phyloP scores from a whole-genome alignment of 495 filamentous ascomycete species.

The Saxophila tyrrhenica region DNA sequence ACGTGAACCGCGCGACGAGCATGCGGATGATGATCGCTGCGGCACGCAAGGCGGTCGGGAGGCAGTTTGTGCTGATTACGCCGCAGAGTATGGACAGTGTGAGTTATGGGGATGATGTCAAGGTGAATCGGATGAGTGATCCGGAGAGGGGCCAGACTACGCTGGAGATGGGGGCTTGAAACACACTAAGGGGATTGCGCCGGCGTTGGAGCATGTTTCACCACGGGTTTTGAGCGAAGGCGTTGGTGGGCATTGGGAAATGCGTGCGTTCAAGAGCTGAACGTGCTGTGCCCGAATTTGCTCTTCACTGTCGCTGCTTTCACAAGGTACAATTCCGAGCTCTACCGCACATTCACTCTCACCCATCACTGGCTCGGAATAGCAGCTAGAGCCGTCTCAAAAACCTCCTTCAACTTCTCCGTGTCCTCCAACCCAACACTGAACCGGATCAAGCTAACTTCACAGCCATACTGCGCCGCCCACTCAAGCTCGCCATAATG shows the following conservation, averaged over 20 bases:
- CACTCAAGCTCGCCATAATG: slow-evolving; percentile 90
- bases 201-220: too few relatives aligned
- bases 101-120: slow-evolving; percentile 60
- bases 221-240: not conserved
- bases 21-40: slow-evolving; percentile 92
- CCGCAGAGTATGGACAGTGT: slow-evolving; percentile 75
- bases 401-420: slow-evolving; percentile 38
- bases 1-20: slow-evolving; percentile 83
- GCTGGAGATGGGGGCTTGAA: slow-evolving; percentile 23
- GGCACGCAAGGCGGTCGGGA: slow-evolving; percentile 70
- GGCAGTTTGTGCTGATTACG: slow-evolving; percentile 95
- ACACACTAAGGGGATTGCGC: slow-evolving; percentile 4
- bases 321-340: too few relatives aligned
- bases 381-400: slow-evolving; percentile 10
- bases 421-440: slow-evolving; percentile 85
- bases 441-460: slow-evolving; percentile 65
- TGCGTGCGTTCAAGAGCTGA: not conserved
- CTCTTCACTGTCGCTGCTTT: too few relatives aligned
- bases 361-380: slow-evolving; percentile 4
- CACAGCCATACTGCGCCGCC: slow-evolving; percentile 66
- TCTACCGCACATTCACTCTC: too few relatives aligned
- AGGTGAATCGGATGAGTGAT: slow-evolving; percentile 41
- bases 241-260: not conserved
- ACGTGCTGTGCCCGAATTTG: too few relatives aligned
- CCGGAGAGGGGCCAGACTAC: slow-evolving; percentile 35